Conservation (phyloP, 345 rosid genomes). For the Populus simonii region DNA sequence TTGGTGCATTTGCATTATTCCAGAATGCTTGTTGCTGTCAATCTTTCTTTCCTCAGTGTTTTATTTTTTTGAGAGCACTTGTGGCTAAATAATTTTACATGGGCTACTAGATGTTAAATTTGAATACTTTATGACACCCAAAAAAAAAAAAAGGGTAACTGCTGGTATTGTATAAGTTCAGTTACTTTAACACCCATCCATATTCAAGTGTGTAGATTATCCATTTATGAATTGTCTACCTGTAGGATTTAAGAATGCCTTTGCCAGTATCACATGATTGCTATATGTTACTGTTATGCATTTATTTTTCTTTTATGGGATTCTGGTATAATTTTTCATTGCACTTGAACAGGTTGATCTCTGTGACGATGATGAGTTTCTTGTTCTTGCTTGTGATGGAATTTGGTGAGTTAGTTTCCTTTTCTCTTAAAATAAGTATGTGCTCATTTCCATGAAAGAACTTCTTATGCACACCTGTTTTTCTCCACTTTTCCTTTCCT, state of each 20-base stretch:
- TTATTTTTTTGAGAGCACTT: background rate
- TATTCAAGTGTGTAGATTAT: background rate
- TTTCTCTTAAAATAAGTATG: background rate
- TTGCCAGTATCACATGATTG: background rate
- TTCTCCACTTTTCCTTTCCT: background rate
- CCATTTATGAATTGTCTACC: background rate
- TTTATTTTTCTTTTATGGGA: background rate
- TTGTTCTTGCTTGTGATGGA: conserved; percentile 95
- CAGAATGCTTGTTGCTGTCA: background rate
- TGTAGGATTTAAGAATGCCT: background rate
- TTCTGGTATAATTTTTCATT: background rate
- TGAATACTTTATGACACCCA: too few relatives aligned
- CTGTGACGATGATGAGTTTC: conserved; percentile 86
- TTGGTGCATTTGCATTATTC: background rate
- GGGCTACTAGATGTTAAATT: background rate
- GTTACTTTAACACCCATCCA: background rate
- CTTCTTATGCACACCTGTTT: background rate
- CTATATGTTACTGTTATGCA: background rate
- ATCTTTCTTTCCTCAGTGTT: background rate
- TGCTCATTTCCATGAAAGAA: background rate
- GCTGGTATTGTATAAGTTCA: background rate
- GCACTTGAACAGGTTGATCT: conserved; percentile 67
- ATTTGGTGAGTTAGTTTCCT: conserved; percentile 54
- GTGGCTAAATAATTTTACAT: background rate
- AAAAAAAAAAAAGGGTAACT: background rate